Percentiles rank a stretch among this genome's conserved stretches.
phyloP scores from a whole-genome alignment of 1,284 basidiomycete species.

The Ganoderma lucidum region DNA sequence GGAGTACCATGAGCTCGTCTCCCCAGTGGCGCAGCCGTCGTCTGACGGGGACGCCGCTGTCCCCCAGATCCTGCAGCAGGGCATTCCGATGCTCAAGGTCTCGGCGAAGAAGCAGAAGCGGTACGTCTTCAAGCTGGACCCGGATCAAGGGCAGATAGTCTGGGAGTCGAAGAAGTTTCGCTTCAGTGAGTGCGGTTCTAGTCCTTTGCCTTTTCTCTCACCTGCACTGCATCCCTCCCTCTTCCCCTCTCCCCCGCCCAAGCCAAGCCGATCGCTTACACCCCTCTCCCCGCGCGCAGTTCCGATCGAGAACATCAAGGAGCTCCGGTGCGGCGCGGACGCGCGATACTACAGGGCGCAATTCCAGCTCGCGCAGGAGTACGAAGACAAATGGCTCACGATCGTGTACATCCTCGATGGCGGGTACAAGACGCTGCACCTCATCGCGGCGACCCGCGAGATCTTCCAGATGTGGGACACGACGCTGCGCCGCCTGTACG shows the following conservation, averaged over 20 bases:
- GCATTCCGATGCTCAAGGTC: constrained; percentile 87
- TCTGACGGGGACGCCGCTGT: constrained; percentile 50
- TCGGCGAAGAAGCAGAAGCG: constrained; percentile 86
- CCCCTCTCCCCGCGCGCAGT: constrained; percentile 54
- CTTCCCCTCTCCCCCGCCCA: constrained; percentile 68
- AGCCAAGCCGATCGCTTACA: neutral
- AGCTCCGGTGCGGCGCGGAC: constrained; percentile 83
- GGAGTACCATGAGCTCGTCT: constrained; percentile 3
- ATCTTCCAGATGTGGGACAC: constrained; percentile 75
- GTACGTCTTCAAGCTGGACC: constrained; percentile 78
- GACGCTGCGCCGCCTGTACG: constrained; percentile 65
- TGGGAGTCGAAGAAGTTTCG: constrained; percentile 86
- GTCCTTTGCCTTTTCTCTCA: constrained; percentile 3
- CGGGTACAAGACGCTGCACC: constrained; percentile 91
- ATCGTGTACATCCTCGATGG: constrained; percentile 81
- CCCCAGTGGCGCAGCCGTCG: constrained; percentile 33
- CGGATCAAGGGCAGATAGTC: constrained; percentile 82
- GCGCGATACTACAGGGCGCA: constrained; percentile 84
- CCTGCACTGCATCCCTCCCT: constrained; percentile 6
- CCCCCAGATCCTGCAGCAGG: constrained; percentile 61
- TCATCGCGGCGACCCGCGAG: constrained; percentile 80
- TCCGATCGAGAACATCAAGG: constrained; percentile 90
- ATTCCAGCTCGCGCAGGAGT: constrained; percentile 69
- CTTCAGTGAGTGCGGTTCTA: constrained; percentile 63
- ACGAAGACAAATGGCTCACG: constrained; percentile 79